phyloP scores from a whole-genome alignment of 345 rosid species.

The Brassica rapa region DNA sequence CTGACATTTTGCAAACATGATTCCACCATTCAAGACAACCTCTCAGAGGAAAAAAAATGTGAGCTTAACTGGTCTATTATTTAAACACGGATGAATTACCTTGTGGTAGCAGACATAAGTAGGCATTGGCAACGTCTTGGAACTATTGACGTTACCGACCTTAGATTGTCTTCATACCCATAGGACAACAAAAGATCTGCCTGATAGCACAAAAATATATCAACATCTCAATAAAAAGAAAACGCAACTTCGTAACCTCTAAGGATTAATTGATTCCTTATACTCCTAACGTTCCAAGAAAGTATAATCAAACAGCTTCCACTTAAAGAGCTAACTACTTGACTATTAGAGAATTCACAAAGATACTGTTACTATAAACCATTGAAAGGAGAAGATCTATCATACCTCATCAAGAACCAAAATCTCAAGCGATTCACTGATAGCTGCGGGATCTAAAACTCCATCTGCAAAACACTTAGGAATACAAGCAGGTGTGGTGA shows the following conservation, averaged over 20 bases:
- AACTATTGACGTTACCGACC: constrained; percentile 66
- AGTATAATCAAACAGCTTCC: background rate
- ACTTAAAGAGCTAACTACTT: background rate
- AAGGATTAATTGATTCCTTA: background rate
- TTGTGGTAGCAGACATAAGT: constrained; percentile 96
- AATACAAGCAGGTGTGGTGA: constrained; percentile 83
- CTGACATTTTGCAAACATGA: constrained; percentile 47
- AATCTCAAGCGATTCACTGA: constrained; percentile 70
- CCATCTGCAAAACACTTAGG: constrained; percentile 76
- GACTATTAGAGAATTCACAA: background rate
- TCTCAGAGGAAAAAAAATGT: background rate
- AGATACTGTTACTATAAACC: background rate
- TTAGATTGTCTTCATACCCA: constrained; percentile 91
- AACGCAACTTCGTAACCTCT: no score
- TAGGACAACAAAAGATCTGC: constrained; percentile 92
- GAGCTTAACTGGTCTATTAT: background rate
- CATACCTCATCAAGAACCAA: constrained; percentile 94
- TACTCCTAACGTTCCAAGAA: background rate
- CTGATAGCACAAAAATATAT: constrained; percentile 52
- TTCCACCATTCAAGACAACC: background rate
- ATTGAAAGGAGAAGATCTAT: background rate
- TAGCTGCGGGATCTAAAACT: constrained; percentile 55
- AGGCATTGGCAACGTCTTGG: constrained; percentile 92
- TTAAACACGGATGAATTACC: constrained; percentile 42
- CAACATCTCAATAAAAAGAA: constrained; percentile 11